Conservation (phyloP, 768 basidiomycete genomes). For the Sporobolomyces roseus region DNA sequence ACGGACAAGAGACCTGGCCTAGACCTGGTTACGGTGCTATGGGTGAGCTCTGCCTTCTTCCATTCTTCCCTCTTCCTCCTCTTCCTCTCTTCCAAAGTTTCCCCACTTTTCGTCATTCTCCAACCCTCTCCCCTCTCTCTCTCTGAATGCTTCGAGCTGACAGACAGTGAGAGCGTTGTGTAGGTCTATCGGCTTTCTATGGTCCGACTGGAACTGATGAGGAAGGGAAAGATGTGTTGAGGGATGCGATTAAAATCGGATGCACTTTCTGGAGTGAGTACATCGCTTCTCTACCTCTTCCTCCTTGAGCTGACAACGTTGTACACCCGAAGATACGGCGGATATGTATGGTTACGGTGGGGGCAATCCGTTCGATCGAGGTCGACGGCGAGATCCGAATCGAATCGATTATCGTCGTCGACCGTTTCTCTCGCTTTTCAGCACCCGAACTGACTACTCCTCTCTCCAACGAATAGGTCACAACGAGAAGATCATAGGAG, state of each 20-base stretch:
- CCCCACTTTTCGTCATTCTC: too few species aligned
- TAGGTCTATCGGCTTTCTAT: background rate
- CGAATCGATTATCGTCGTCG: too few species aligned
- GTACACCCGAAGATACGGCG: too few species aligned
- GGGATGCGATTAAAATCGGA: conserved; percentile 21
- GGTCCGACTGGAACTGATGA: conserved; percentile 14
- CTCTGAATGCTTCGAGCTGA: too few species aligned
- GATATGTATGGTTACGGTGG: conserved; percentile 10
- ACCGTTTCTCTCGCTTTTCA: too few species aligned
- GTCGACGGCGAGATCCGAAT: too few species aligned
- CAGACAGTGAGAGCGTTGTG: background rate
- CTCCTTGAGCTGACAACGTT: background rate
- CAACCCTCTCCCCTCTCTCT: too few species aligned
- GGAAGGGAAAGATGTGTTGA: conserved; percentile 2
- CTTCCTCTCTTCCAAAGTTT: background rate
- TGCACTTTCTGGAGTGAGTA: conserved; percentile 17
- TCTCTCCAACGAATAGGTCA: too few species aligned
- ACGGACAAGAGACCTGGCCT: background rate
- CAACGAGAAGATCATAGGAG: conserved; percentile 27
- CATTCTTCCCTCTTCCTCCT: background rate
- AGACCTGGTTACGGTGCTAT: conserved; percentile 17
- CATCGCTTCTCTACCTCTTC: too few species aligned
- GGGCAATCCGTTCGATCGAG: too few species aligned
- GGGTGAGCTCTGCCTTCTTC: conserved; percentile 5
- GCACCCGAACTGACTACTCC: too few species aligned